Base-by-base conservation (phyloP, 78 protist species). In the Protostelium mycophagum region DNA sequence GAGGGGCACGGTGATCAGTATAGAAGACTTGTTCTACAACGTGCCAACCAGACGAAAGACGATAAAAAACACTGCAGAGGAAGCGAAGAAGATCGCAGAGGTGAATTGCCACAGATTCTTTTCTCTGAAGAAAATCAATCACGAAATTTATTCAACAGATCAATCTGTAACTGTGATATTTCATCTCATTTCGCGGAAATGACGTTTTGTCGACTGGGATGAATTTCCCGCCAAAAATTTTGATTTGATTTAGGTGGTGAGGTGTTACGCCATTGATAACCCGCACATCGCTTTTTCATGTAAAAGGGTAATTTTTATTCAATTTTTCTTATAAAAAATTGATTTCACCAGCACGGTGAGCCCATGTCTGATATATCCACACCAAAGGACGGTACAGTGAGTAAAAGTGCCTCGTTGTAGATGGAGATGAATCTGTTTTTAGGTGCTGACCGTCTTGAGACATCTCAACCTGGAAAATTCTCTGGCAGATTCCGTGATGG, bases 11-110 rank as follows among this genome's bases (percentile, higher is more conserved):
- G 83, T 31, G 39, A 93, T 94, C 28, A 87, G 29, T 1, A 98
- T 96, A 5, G 97, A 97, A 85, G 99, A 98, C 92, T 94, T 99
- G 84, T 99, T 99, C 91, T 97, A 89, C 94, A 97, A 97, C 91
- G 88, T 93, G 38, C 95, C 96, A 25, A 87, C 95, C 1, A 92
- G 99, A 10, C 86, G 90, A 10, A 1, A 83, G 16, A 96, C 98
- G 1, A 63, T 99, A 73, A 90, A 83, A 35, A 83, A 91, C 28
- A 29, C 91, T 1, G 23, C 88, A 0, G 99, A 99, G 1, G 99
- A 99, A 84, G 97, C 93, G 63, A 5, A 34, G 0, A 85, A 90
- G 34, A 73, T 97, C 9, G 88, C 90, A 0, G 95, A 95, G 25
- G 91, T 98, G 9, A n/a, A n/a, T n/a, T n/a, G n/a, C n/a, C n/a